Evolutionary conservation across 1,284 basidiomycete species (phyloP), one percentile per base, ranked within the genome.

Genomic region (Sanghuangporus sanghuang): DNA sequence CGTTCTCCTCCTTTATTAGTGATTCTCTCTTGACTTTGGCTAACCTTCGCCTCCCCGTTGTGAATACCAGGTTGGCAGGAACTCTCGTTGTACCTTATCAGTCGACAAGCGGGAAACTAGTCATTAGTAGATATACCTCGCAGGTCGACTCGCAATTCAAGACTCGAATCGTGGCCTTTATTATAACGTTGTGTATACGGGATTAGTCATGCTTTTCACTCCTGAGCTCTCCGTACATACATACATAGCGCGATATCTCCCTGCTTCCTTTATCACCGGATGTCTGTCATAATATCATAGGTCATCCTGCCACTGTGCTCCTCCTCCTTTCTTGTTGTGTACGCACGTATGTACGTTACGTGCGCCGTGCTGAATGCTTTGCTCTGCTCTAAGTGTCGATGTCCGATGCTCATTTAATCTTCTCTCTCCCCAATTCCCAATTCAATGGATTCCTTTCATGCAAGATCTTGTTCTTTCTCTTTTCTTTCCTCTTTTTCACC

Each of bases 51-150:
- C 36, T 48, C 18, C 9, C 52, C 62, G 38, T n/a, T 23, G 18
- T 35, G 61, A 27, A 44, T 44, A 54, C 59, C 74, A 89, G 92
- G 92, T 48, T 95, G 92, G 93, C 90, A 93, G 72, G 92, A 94
- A 75, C 78, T 95, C 66, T 85, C 85, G 69, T 76, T 89, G 68
- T 94, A 92, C 74, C 83, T 94, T 70, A 75, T 90, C 59, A 90
- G 86, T 73, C 86, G 90, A 54, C 75, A 78, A 64, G 76, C 75
- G 18, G 76, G 68, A 18, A 54, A 54, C 53, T 54, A 54, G 32
- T 14, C 18, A 12, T 18, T 4, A 4, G n/a, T 44, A 44, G 6
- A 18, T 44, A 18, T 18, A 44, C 42, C 18, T 32, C 27, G 27
- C 27, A 32, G n/a, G n/a, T n/a, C n/a, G n/a, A n/a, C n/a, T n/a